Base-by-base conservation (phyloP, 768 basidiomycete genomes). In the Phylloporus sp. region DNA sequence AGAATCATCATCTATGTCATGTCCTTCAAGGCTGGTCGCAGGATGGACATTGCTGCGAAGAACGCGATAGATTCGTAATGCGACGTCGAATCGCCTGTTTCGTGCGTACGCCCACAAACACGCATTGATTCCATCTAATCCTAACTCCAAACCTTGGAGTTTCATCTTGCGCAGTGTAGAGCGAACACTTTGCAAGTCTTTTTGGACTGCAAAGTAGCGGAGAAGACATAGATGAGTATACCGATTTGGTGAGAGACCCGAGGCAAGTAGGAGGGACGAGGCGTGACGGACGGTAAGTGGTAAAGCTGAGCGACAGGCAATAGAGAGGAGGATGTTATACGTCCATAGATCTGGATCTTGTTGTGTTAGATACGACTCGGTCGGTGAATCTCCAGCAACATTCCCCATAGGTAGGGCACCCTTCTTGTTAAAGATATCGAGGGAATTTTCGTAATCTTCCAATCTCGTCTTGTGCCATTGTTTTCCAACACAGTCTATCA, bases 61-160 rank as follows among this genome's bases (percentile, higher is more conserved):
- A 9, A 84, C 58, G 28, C 79, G 79, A 58, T 91, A 93, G 27
- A 92, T 77, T 54, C 73, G 71, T 50, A 68, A 63, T 2, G 80
- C 81, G n/a, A 85, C 55, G 48, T 86, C 81, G 20, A 83, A 58
- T 18, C 76, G 78, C 13, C 72, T 68, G 45, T 75, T 76, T 32
- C 71, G 71, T 16, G 78, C 79, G 65, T 80, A 91, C 0, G 85
- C 84, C 83, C 82, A 86, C 9, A 93, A 70, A 59, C 79, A 81
- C 7, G 80, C 76, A 60, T 91, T 92, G 57, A 86, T 60, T 11
- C 84, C 86, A 47, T 85, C 85, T 20, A 87, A 56, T 7, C 81
- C 80, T 15, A 91, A 61, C 34, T 78, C 74, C 43, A 80, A 47
- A 24, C 67, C 72, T 35, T 80, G 76, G 31, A 77, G 70, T 44